Evolutionary conservation across 805 yeast genomes (phyloP).

Genomic region (Nakazawaea sp.): DNA sequence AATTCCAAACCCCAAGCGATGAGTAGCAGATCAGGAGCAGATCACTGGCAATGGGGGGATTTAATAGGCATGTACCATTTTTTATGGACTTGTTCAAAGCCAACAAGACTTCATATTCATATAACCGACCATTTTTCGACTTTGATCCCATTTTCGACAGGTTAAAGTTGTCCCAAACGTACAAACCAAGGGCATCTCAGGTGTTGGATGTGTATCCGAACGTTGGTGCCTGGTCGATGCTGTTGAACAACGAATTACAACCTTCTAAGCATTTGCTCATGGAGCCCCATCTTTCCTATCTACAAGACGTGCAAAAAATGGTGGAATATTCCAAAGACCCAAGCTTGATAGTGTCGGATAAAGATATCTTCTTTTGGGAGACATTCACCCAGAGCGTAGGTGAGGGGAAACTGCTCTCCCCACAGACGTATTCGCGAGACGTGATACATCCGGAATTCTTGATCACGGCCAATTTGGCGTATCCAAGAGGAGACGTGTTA

Average conservation of each 20-base stretch:
- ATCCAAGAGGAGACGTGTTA: slow-evolving; percentile 54
- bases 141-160: slow-evolving; percentile 36
- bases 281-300: slow-evolving; percentile 34
- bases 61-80: not conserved
- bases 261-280: slow-evolving; percentile 62
- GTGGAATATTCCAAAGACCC: not conserved
- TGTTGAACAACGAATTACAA: slow-evolving; percentile 49
- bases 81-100: slow-evolving; percentile 13
- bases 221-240: slow-evolving; percentile 51
- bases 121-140: slow-evolving; percentile 14
- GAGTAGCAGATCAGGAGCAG: not conserved
- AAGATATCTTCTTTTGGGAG: slow-evolving; percentile 66
- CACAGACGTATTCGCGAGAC: not conserved
- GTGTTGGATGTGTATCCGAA: slow-evolving; percentile 59
- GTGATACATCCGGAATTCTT: slow-evolving; percentile 20
- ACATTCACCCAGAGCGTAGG: slow-evolving; percentile 46
- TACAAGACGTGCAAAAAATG: not conserved
- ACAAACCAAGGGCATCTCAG: slow-evolving; percentile 32
- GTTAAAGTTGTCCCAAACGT: slow-evolving; percentile 30
- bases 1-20: not conserved
- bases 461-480: slow-evolving; percentile 21
- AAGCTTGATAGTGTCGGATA: slow-evolving; percentile 25
- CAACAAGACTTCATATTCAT: slow-evolving; percentile 8
- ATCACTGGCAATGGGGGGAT: not conserved
- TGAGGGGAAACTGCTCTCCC: slow-evolving; percentile 31